Conservation (phyloP, 2,329 filamentous ascomycete genomes). For the Colletotrichum chlorophyti region DNA sequence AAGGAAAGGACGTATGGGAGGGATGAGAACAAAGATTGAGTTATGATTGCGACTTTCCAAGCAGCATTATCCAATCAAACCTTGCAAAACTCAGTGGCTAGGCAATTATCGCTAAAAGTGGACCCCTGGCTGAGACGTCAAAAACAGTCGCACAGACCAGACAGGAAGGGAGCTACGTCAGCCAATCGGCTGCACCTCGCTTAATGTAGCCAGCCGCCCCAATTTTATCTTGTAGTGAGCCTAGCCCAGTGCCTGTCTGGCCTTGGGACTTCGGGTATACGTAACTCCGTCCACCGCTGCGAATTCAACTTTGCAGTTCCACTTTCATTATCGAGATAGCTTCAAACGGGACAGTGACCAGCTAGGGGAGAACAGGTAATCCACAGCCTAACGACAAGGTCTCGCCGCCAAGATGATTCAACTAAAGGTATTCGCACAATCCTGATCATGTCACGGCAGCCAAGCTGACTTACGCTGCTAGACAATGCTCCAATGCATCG, state of each 20-base stretch:
- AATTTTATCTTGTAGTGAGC: too few species aligned
- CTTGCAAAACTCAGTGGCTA: constrained; percentile 4
- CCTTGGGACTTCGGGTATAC: neutral
- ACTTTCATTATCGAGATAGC: constrained; percentile 26
- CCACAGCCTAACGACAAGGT: constrained; percentile 23
- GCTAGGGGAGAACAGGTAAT: constrained; percentile 12
- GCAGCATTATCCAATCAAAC: constrained; percentile 1
- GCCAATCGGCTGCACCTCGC: constrained; percentile 5
- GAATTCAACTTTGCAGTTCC: constrained; percentile 21
- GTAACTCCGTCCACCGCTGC: neutral
- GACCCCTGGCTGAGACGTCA: constrained; percentile 26
- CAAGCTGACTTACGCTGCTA: constrained; percentile 44
- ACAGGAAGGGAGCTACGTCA: neutral
- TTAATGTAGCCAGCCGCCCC: neutral
- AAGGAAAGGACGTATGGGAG: constrained; percentile 9
- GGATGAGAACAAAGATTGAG: constrained; percentile 28
- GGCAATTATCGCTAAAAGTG: constrained; percentile 17
- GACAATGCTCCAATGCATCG: constrained; percentile 99
- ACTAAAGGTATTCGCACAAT: constrained; percentile 70
- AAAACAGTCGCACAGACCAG: constrained; percentile 28
- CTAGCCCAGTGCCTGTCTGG: neutral
- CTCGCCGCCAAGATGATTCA: constrained; percentile 78
- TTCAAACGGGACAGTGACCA: constrained; percentile 10
- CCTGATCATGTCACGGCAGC: rapidly evolving
- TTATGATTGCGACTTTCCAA: constrained; percentile 12